A percentile compares a stretch with the other conserved stretches of the same genome.
These are phyloP conservation scores for Gymnopilus dilepis DNA, from an alignment of 768 basidiomycete species.

Conservation along the genomic window DNA sequence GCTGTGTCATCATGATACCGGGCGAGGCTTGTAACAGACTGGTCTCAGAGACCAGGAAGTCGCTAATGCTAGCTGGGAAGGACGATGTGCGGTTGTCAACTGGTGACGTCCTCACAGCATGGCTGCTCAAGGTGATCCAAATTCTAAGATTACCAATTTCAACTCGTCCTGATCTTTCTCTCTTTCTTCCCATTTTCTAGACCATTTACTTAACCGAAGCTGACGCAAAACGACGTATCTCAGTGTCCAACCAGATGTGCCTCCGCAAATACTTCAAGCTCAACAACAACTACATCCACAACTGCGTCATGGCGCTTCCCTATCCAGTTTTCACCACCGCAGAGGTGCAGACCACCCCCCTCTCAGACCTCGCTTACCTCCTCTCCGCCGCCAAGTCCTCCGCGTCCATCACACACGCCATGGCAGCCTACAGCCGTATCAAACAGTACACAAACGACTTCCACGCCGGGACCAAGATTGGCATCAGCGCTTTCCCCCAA, in stretches of 20 bases:
- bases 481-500: conserved; percentile 33
- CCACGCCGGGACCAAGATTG: conserved; percentile 1
- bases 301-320: conserved; percentile 41
- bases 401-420: conserved; percentile 30
- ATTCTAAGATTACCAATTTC: too few species aligned
- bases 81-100: conserved; percentile 28
- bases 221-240: conserved; percentile 26
- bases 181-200: too few species aligned
- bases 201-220: background rate
- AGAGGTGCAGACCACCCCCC: conserved; percentile 32
- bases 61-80: conserved; percentile 23
- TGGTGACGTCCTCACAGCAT: conserved; percentile 44
- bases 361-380: conserved; percentile 29
- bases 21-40: conserved; percentile 29
- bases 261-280: conserved; percentile 33
- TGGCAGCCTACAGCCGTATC: conserved; percentile 26
- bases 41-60: conserved; percentile 32
- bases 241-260: conserved; percentile 41
- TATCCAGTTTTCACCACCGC: conserved; percentile 41
- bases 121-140: conserved; percentile 48
- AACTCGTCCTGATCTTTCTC: too few species aligned
- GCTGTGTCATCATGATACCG: conserved; percentile 37
- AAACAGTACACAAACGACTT: background rate
- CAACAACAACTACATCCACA: conserved; percentile 37
- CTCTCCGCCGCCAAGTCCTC: conserved; percentile 17